phyloP scores from a whole-genome alignment of 2,329 filamentous ascomycete species.

The Aspergillus niger region DNA sequence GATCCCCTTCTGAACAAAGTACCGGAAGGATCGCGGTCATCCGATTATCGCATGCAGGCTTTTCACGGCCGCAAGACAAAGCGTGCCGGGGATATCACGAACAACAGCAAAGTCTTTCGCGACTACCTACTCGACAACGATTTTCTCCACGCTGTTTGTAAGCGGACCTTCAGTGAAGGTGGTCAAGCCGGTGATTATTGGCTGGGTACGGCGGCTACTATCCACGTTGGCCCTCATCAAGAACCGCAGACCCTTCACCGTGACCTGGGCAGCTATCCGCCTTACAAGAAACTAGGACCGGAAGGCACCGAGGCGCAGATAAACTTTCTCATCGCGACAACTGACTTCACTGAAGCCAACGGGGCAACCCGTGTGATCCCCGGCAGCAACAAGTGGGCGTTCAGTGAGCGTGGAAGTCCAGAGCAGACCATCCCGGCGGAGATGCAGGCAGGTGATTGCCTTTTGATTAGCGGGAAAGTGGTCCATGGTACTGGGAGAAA shows the following conservation, averaged over 20 bases:
- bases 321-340: constrained; percentile 14
- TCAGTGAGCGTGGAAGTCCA: not conserved
- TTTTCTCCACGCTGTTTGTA: constrained; percentile 27
- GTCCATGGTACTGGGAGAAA: constrained; percentile 7
- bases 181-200: not conserved
- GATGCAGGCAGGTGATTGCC: constrained; percentile 11
- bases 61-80: constrained; percentile 6
- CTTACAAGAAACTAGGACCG: constrained; percentile 10
- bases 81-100: constrained; percentile 8
- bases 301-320: constrained; percentile 3
- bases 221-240: not conserved
- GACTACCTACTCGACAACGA: constrained; percentile 31
- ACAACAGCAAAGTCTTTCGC: constrained; percentile 29
- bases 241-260: not conserved
- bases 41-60: not conserved
- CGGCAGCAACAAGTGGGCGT: constrained; percentile 15
- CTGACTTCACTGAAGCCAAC: constrained; percentile 18
- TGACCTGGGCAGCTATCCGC: not conserved
- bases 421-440: constrained; percentile 4
- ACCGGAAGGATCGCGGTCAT: not conserved
- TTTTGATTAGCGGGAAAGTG: constrained; percentile 7
- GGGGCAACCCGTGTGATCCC: constrained; percentile 20
- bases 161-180: not conserved
- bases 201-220: not conserved
- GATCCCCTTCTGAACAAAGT: not conserved